Conservation (phyloP, 1,139 yeast genomes). For the Hansenula lynferdii region DNA sequence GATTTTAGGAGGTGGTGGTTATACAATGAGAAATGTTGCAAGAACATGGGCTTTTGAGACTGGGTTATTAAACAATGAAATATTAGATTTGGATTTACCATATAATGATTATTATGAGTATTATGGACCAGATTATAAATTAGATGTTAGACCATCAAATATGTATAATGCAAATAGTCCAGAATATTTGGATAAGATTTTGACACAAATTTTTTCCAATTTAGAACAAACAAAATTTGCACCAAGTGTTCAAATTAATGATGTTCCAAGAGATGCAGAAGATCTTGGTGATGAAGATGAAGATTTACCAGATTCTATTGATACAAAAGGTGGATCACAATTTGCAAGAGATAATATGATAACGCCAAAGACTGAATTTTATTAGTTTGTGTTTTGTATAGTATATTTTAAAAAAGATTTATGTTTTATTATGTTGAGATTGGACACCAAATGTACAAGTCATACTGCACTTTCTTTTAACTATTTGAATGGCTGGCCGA, state of each 20-base stretch:
- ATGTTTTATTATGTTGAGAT: too few relatives aligned
- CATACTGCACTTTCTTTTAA: too few relatives aligned
- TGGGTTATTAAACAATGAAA: constrained; percentile 76
- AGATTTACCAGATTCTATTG: constrained; percentile 68
- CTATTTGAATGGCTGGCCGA: too few relatives aligned
- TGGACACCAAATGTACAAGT: too few relatives aligned
- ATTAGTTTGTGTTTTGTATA: too few relatives aligned
- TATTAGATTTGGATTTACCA: constrained; percentile 80
- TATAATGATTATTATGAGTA: constrained; percentile 96
- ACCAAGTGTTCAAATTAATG: constrained; percentile 91
- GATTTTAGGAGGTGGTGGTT: constrained; percentile 97
- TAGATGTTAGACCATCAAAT: constrained; percentile 91
- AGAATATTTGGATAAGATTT: constrained; percentile 82
- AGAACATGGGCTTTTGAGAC: constrained; percentile 96
- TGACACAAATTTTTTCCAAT: constrained; percentile 72
- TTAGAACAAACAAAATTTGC: constrained; percentile 89
- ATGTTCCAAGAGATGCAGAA: constrained; percentile 83
- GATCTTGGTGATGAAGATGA: constrained; percentile 82
- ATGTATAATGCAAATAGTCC: constrained; percentile 97
- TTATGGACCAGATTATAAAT: constrained; percentile 92
- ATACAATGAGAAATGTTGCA: constrained; percentile 95
- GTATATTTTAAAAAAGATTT: too few relatives aligned
- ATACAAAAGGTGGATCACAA: constrained; percentile 88
- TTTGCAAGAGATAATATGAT: constrained; percentile 72
- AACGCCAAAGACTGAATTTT: constrained; percentile 64